phyloP scores from a whole-genome alignment of 345 rosid species.

The Clarkia xantiana region DNA sequence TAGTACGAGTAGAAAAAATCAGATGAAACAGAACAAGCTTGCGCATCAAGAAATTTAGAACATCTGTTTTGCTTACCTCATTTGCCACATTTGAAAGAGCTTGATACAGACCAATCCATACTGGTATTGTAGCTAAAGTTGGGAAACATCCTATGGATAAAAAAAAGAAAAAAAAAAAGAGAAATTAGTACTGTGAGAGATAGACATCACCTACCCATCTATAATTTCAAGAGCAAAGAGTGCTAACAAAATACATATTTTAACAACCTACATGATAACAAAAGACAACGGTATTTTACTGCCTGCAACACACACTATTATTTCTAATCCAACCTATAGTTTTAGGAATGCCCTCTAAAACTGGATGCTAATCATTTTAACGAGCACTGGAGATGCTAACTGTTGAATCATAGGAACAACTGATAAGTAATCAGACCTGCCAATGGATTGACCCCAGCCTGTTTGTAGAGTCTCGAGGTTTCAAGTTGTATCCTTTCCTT shows the following conservation, averaged over 20 bases:
- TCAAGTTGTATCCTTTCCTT: constrained; percentile 96
- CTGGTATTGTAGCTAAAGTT: constrained; percentile 85
- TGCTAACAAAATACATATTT: too few relatives aligned
- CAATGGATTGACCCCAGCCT: constrained; percentile 95
- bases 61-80: constrained; percentile 38
- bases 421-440: constrained; percentile 40
- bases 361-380: too few relatives aligned
- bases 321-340: too few relatives aligned
- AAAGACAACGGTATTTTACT: too few relatives aligned
- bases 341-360: too few relatives aligned
- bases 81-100: constrained; percentile 97
- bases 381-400: too few relatives aligned
- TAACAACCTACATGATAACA: too few relatives aligned
- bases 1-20: not conserved
- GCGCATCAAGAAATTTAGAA: not conserved
- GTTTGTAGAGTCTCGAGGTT: constrained; percentile 78
- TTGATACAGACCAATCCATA: constrained; percentile 96
- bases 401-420: not conserved
- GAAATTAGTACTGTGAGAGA: too few relatives aligned
- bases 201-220: too few relatives aligned
- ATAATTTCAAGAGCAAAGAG: too few relatives aligned
- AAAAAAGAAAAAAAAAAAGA: constrained; percentile 9
- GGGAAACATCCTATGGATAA: constrained; percentile 70
- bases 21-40: not conserved
- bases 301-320: too few relatives aligned